Evolutionary conservation across 164 flowering plant species (phyloP), one percentile per base, ranked within the genome.

Genomic region (Sextonia rubra): DNA sequence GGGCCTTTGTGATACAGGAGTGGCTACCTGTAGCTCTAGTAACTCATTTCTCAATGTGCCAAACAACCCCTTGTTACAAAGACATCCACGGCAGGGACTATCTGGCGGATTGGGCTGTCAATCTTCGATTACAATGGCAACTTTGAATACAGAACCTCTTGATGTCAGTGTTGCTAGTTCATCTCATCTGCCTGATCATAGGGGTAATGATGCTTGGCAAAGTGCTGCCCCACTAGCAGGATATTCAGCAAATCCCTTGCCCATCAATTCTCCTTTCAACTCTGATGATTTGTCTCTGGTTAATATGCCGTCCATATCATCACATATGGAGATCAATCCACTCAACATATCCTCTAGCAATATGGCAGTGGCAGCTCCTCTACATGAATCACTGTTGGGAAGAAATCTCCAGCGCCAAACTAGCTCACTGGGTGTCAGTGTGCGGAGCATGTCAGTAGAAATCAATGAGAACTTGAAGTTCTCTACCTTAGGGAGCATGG

Each of bases 121-220:
- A 49, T 72, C 85, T 70, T 75, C 85, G 64, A 48, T 72, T 49
- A 24, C 75, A 37, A n/a, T 78, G 71, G 58, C 76, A 7, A 66
- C 83, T 9, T 68, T 76, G 60, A 72, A 77, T 49, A 30, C 79
- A 1, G 79, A 72, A 5, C 49, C 80, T 56, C 74, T 81, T 56
- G 76, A 74, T 27, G 32, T 74, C 7, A 72, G 71, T 55, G 56
- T 37, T 56, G 75, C 77, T 20, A 61, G 70, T 62, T 80, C 87
- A 58, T 80, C 44, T 7, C 44, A 77, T 66, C 69, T 82, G 68
- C 78, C 79, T 24, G 86, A 86, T 79, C 83, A 30, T 30, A 82
- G 86, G 78, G 75, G 83, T 52, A 78, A 64, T 55, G 79, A 81
- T 24, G 79, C 75, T 49, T 87, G 89, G 96, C 85, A 85, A 61